phyloP scores from a whole-genome alignment of 2,329 filamentous ascomycete species.

The Laburnicola sp. region DNA sequence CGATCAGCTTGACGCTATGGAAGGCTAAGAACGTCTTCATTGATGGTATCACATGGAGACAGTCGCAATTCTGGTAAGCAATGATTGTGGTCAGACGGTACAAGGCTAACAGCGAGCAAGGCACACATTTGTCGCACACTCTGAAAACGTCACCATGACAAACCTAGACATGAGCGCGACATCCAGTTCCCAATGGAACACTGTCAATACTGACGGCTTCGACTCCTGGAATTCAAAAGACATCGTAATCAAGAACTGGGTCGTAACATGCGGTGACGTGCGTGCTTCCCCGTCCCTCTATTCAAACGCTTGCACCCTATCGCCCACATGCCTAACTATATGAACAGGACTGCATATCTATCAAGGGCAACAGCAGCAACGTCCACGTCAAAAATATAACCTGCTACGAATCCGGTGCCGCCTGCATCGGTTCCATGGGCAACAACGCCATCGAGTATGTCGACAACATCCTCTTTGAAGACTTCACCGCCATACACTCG shows the following conservation, averaged over 20 bases:
- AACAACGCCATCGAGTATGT: conserved; percentile 61
- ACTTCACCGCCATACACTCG: conserved; percentile 32
- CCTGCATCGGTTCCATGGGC: conserved; percentile 62
- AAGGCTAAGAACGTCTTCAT: conserved; percentile 51
- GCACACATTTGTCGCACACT: conserved; percentile 52
- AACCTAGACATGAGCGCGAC: conserved; percentile 58
- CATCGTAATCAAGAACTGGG: conserved; percentile 53
- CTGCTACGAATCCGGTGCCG: conserved; percentile 62
- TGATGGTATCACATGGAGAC: conserved; percentile 49
- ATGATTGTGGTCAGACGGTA: not conserved
- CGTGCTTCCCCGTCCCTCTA: not conserved
- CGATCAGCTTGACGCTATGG: conserved; percentile 53
- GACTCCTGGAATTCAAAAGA: conserved; percentile 57
- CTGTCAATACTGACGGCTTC: conserved; percentile 56
- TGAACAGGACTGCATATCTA: conserved; percentile 62
- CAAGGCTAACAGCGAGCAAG: conserved; percentile 11
- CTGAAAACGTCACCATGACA: conserved; percentile 56
- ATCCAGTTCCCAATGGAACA: conserved; percentile 50
- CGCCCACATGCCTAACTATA: conserved; percentile 34
- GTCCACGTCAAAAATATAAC: conserved; percentile 63
- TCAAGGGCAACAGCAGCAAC: conserved; percentile 63
- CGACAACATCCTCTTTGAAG: conserved; percentile 51
- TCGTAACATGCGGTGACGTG: conserved; percentile 40
- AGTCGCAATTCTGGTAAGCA: conserved; percentile 54
- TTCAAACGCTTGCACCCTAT: conserved; percentile 35